These are phyloP conservation scores for Talaromyces sp. DNA, from an alignment of 2,329 filamentous ascomycete species.

Conservation along the genomic window DNA sequence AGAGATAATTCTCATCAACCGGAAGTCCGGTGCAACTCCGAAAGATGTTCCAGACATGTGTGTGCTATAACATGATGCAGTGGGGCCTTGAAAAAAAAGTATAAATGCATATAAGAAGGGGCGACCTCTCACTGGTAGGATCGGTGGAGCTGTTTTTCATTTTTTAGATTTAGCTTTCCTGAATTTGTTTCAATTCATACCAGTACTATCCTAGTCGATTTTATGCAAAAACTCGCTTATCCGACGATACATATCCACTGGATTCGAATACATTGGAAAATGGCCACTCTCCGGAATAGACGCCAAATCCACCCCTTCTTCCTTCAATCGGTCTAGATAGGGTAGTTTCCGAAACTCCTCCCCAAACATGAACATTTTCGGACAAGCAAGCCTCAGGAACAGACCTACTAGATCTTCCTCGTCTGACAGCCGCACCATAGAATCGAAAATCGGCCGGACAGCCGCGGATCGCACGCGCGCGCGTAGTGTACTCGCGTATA, in stretches of 20 bases:
- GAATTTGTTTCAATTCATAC: no score
- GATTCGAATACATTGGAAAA: constrained; percentile 34
- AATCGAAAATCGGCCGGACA: constrained; percentile 26
- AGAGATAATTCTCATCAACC: no score
- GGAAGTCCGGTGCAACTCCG: no score
- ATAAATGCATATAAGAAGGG: no score
- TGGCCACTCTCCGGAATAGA: constrained; percentile 25
- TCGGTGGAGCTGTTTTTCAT: no score
- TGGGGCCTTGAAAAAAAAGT: no score
- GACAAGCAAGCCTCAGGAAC: constrained; percentile 19
- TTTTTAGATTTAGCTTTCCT: no score
- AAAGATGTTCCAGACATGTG: no score
- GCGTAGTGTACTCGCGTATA: constrained; percentile 25
- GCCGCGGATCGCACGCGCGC: constrained; percentile 20
- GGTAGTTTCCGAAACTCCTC: constrained; percentile 23
- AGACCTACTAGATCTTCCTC: constrained; percentile 20
- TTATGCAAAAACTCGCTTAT: constrained; percentile 21
- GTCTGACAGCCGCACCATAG: constrained; percentile 28
- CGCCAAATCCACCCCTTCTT: constrained; percentile 24
- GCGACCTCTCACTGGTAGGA: no score
- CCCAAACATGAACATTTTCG: constrained; percentile 29
- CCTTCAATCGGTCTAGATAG: constrained; percentile 20
- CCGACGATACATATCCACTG: constrained; percentile 27
- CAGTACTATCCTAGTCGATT: no score
- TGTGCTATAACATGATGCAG: no score